A percentile compares a stretch with the other conserved stretches of the same genome.
Evolutionary conservation across 495 filamentous ascomycete genomes (phyloP).

Genomic region (Talaromyces stipitatus): DNA sequence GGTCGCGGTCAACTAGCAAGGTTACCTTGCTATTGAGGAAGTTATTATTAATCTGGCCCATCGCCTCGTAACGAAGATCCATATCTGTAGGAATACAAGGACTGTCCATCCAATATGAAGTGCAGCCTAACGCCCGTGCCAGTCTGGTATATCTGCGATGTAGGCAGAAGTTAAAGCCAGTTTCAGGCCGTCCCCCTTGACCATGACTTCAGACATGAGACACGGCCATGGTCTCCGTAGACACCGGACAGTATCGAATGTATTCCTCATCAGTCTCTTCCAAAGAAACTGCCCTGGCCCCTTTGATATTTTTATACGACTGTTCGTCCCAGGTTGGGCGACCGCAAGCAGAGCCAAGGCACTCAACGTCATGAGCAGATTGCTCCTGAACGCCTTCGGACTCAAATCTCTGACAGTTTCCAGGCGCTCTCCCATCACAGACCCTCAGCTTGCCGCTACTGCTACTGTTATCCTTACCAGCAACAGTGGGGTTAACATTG

Average conservation of each 20-base stretch:
- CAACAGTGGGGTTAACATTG: neutral
- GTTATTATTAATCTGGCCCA: conserved; percentile 15
- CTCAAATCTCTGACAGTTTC: conserved; percentile 11
- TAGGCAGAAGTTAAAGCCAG: conserved; percentile 14
- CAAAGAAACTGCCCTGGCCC: conserved; percentile 9
- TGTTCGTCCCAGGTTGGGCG: conserved; percentile 9
- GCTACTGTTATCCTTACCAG: conserved; percentile 5
- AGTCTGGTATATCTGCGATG: conserved; percentile 13
- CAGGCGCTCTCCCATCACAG: conserved; percentile 8
- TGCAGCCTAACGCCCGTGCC: conserved; percentile 9
- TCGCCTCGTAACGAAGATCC: conserved; percentile 13
- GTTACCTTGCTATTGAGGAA: conserved; percentile 13
- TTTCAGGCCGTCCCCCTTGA: conserved; percentile 14
- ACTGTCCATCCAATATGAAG: conserved; percentile 21
- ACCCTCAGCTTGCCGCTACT: neutral
- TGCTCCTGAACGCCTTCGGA: conserved; percentile 8
- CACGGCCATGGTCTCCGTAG: conserved; percentile 11
- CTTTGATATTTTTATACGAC: conserved; percentile 5
- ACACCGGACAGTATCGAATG: conserved; percentile 9
- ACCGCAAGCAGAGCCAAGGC: conserved; percentile 4
- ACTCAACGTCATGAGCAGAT: conserved; percentile 8
- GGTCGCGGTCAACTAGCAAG: conserved; percentile 16
- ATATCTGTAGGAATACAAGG: conserved; percentile 16
- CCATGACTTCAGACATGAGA: conserved; percentile 24
- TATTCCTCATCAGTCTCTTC: neutral